Evolutionary conservation across 768 basidiomycete species (phyloP).

Genomic region (Leccinum subtestaceum): DNA sequence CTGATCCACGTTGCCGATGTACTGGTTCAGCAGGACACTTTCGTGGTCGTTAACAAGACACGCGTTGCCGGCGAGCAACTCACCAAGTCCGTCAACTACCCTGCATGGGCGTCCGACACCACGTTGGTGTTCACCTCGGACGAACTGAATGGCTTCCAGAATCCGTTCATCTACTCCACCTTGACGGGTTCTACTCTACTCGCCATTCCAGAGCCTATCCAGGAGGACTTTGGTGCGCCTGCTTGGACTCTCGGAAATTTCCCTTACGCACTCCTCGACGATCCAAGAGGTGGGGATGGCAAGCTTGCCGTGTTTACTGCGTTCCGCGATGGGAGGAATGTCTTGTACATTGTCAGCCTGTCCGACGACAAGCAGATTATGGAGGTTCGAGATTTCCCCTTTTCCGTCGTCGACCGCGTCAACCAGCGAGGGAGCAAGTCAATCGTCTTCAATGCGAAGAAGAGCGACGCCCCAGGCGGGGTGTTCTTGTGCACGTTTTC

Average conservation of each 20-base stretch:
- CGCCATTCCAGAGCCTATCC: slow-evolving; percentile 38
- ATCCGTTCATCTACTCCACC: slow-evolving; percentile 38
- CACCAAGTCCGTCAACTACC: slow-evolving; percentile 55
- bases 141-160: slow-evolving; percentile 45
- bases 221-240: slow-evolving; percentile 56
- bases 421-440: slow-evolving; percentile 19
- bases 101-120: slow-evolving; percentile 56
- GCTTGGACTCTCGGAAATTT: slow-evolving; percentile 53
- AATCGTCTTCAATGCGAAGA: slow-evolving; percentile 36
- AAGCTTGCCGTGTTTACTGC: slow-evolving; percentile 32
- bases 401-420: slow-evolving; percentile 28
- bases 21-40: slow-evolving; percentile 22
- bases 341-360: slow-evolving; percentile 35
- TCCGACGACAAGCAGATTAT: slow-evolving; percentile 22
- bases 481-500: slow-evolving; percentile 31
- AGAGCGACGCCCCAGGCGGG: slow-evolving; percentile 30
- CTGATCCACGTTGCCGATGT: slow-evolving; percentile 55
- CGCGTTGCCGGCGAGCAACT: slow-evolving; percentile 51
- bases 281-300: slow-evolving; percentile 18
- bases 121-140: slow-evolving; percentile 65
- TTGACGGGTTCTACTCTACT: slow-evolving; percentile 28
- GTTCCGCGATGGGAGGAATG: slow-evolving; percentile 31
- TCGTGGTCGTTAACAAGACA: slow-evolving; percentile 36
- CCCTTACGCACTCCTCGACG: slow-evolving; percentile 46
- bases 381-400: slow-evolving; percentile 34